These are phyloP conservation scores for Xenosphaeropsis pyriputrescens DNA, from an alignment of 2,329 filamentous ascomycete genomes.

Conservation along the genomic window DNA sequence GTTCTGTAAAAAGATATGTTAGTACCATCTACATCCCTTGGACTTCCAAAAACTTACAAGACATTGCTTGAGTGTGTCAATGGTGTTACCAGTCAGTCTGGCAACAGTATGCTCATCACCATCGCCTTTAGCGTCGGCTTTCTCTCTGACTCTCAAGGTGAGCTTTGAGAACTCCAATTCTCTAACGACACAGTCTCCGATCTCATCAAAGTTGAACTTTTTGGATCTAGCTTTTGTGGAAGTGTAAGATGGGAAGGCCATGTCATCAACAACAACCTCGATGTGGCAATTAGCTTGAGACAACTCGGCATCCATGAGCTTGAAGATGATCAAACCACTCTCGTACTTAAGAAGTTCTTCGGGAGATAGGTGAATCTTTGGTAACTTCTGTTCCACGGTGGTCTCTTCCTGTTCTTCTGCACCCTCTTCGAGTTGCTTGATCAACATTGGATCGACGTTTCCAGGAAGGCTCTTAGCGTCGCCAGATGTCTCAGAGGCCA, in stretches of 20 bases:
- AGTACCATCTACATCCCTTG: constrained; percentile 3
- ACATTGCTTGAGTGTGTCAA: constrained; percentile 78
- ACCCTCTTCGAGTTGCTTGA: constrained; percentile 27
- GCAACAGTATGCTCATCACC: constrained; percentile 61
- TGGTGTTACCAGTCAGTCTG: constrained; percentile 69
- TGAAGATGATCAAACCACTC: constrained; percentile 87
- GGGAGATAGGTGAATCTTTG: constrained; percentile 64
- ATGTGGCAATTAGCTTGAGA: constrained; percentile 61
- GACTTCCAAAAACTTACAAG: constrained; percentile 38
- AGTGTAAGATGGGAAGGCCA: constrained; percentile 78
- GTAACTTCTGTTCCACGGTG: constrained; percentile 33
- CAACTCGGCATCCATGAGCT: constrained; percentile 79
- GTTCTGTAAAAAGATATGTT: constrained; percentile 44
- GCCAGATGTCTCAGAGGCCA: constrained; percentile 9
- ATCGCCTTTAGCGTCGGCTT: constrained; percentile 57
- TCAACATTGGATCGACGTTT: constrained; percentile 18
- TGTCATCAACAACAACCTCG: constrained; percentile 88
- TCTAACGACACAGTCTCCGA: constrained; percentile 88
- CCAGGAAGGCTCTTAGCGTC: constrained; percentile 3
- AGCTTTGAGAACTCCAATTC: constrained; percentile 95
- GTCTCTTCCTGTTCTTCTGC: constrained; percentile 23
- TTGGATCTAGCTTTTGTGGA: constrained; percentile 62
- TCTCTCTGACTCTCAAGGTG: constrained; percentile 74
- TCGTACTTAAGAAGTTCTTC: constrained; percentile 79
- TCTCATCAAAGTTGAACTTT: constrained; percentile 69